Conservation (phyloP, 202 grass and related monocot species). For the Schoenoplectus triqueter region DNA sequence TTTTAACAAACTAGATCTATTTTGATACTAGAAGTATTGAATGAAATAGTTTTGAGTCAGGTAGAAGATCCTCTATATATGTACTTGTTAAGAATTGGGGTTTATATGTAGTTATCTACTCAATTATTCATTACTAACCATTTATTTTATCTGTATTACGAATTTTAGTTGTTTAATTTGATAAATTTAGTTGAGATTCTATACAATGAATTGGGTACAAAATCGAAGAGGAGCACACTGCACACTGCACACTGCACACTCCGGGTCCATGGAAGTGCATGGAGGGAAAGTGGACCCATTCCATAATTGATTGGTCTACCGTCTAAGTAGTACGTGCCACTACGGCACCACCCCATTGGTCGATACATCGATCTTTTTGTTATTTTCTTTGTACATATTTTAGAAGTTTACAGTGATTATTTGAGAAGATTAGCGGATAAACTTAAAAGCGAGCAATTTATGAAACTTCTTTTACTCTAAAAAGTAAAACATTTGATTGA, state of each 20-base stretch:
- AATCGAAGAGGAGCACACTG: background rate
- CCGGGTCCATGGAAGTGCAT: background rate
- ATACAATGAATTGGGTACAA: background rate
- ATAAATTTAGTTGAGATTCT: background rate
- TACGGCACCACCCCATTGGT: background rate
- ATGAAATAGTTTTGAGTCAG: too few species aligned
- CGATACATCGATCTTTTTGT: background rate
- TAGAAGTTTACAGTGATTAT: background rate
- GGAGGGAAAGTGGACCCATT: background rate
- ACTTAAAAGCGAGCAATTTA: background rate
- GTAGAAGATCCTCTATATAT: too few species aligned
- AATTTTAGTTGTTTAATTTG: background rate
- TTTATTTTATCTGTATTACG: background rate
- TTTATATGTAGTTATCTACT: too few species aligned
- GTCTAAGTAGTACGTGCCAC: background rate
- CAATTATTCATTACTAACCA: too few species aligned
- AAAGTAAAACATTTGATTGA: slow-evolving; percentile 39
- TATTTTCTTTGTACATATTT: background rate
- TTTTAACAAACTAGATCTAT: background rate
- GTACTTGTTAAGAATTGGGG: too few species aligned
- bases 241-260: background rate
- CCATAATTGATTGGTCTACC: background rate
- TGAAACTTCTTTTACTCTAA: background rate
- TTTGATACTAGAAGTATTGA: too few species aligned
- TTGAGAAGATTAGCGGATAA: background rate